Evolutionary conservation across 169 alveolate species (phyloP).

Genomic region (Plasmodium vivax): DNA sequence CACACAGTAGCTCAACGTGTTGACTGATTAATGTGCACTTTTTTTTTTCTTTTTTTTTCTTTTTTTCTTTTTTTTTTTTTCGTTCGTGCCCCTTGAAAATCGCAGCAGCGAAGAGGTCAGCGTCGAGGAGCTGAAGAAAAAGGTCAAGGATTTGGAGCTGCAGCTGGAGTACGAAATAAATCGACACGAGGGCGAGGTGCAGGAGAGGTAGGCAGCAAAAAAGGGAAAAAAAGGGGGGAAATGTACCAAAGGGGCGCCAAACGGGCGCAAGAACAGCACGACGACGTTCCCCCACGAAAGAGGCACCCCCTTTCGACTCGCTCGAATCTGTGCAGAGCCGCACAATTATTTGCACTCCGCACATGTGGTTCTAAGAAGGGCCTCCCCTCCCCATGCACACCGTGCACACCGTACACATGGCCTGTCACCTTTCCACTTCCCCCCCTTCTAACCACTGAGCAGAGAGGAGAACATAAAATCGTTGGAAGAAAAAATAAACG

Average conservation of each 20-base stretch:
- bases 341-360: not conserved
- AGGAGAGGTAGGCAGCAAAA: conserved; percentile 34
- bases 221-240: not conserved
- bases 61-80: not conserved
- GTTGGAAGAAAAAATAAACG: conserved; percentile 25
- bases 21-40: not conserved
- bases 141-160: conserved; percentile 52
- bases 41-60: not conserved
- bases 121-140: conserved; percentile 32
- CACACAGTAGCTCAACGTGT: not conserved
- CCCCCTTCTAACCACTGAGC: not conserved
- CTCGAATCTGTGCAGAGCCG: not conserved
- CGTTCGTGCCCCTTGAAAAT: not conserved
- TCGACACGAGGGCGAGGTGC: conserved; percentile 49
- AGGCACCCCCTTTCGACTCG: not conserved
- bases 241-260: not conserved
- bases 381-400: not conserved
- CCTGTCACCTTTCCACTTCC: not conserved
- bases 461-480: conserved; percentile 52
- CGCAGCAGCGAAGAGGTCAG: conserved; percentile 13
- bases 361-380: not conserved
- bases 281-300: not conserved
- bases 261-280: not conserved
- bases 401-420: not conserved
- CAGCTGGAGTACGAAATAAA: conserved; percentile 72